Percentiles rank a stretch among this genome's conserved stretches.
phyloP scores from a whole-genome alignment of 2,329 filamentous ascomycete species.

The Xylaria sp. region DNA sequence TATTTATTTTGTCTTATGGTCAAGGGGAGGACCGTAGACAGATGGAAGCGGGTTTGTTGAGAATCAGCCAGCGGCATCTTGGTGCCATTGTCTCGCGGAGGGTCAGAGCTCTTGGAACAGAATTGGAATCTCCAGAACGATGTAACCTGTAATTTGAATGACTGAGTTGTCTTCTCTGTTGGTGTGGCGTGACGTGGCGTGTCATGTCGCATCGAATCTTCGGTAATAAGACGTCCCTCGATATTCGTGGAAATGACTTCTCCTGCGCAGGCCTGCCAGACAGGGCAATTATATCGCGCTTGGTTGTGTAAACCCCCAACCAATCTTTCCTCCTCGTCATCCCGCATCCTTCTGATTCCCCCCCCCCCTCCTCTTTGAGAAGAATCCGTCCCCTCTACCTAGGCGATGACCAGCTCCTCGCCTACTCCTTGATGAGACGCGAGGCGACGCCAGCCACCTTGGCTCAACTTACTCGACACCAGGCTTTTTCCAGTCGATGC shows the following conservation, averaged over 20 bases:
- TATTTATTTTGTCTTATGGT: background rate
- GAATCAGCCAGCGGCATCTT: background rate
- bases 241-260: background rate
- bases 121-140: background rate
- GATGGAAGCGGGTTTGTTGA: background rate
- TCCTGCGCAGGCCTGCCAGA: background rate
- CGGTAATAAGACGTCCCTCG: background rate
- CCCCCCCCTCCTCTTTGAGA: background rate
- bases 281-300: background rate
- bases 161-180: background rate
- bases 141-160: too few species aligned
- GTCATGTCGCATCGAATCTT: background rate
- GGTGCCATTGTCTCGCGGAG: background rate
- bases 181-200: background rate
- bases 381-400: background rate
- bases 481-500: conserved; percentile 57
- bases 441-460: background rate
- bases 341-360: background rate
- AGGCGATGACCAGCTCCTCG: background rate
- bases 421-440: background rate
- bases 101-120: background rate
- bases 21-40: background rate
- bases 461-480: conserved; percentile 11
- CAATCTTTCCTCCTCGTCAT: background rate
- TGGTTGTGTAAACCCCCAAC: background rate